Evolutionary conservation across 176 grass and related monocot species (phyloP).

Genomic region (Otatea glauca): DNA sequence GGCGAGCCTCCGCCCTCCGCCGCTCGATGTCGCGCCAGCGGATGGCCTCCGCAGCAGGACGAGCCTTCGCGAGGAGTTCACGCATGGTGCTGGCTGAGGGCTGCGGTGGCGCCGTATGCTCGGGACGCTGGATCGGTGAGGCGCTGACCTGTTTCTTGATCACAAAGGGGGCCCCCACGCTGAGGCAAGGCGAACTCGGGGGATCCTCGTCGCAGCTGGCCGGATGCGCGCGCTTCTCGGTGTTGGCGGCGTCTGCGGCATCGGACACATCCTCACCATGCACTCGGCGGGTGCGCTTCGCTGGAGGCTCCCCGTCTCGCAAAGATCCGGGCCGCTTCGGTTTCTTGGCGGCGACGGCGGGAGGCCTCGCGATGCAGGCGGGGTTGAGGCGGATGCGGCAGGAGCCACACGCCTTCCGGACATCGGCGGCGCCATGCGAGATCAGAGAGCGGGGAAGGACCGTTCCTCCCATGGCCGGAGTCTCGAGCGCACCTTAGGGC

Average conservation of each 20-base stretch:
- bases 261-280: not conserved
- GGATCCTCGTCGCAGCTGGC: not conserved
- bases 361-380: not conserved
- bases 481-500: not conserved
- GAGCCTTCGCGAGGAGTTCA: conserved; percentile 30
- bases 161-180: not conserved
- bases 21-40: conserved; percentile 25
- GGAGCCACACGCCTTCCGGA: not conserved
- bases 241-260: not conserved
- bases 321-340: not conserved
- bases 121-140: not conserved
- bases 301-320: not conserved
- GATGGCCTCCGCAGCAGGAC: not conserved
- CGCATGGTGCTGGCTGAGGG: conserved; percentile 13
- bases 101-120: not conserved
- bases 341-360: not conserved
- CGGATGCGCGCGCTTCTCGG: not conserved
- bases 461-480: not conserved
- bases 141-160: not conserved
- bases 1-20: not conserved
- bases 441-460: not conserved
- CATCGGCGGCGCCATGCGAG: not conserved
- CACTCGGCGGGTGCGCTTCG: not conserved
- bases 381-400: not conserved
- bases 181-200: not conserved